Percentiles rank a stretch among this genome's conserved stretches.
Conservation (phyloP, 2,329 filamentous ascomycete species). For the Beauveria asiatica region DNA sequence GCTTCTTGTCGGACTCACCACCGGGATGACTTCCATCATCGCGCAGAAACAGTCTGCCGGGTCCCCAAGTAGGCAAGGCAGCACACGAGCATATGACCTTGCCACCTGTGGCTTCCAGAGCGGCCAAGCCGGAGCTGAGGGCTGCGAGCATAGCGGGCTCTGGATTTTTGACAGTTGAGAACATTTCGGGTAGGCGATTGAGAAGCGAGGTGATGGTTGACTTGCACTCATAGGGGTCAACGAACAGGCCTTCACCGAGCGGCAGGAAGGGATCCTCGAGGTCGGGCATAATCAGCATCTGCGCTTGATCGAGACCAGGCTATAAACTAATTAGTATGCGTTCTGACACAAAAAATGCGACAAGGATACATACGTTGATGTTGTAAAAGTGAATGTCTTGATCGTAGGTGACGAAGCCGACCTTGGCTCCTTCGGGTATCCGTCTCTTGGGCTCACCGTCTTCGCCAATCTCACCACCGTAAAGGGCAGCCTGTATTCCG, state of each 20-base stretch:
- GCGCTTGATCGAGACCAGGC: slow-evolving; percentile 72
- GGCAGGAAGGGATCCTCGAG: slow-evolving; percentile 95
- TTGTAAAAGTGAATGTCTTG: slow-evolving; percentile 98
- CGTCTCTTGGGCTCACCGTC: slow-evolving; percentile 44
- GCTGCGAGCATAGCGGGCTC: slow-evolving; percentile 82
- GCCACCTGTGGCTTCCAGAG: slow-evolving; percentile 77
- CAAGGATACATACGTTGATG: slow-evolving; percentile 55
- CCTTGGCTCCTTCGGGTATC: slow-evolving; percentile 71
- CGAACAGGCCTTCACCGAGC: slow-evolving; percentile 83
- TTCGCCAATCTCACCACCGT: slow-evolving; percentile 55
- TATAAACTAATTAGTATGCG: slow-evolving; percentile 25
- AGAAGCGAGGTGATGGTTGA: slow-evolving; percentile 83
- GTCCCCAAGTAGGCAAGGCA: slow-evolving; percentile 85
- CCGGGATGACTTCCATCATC: slow-evolving; percentile 82
- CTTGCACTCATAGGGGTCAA: slow-evolving; percentile 87
- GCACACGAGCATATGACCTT: slow-evolving; percentile 85
- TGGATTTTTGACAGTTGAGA: slow-evolving; percentile 78
- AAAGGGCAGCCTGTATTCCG: slow-evolving; percentile 77
- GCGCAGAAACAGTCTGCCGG: slow-evolving; percentile 73
- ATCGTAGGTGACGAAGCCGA: slow-evolving; percentile 94
- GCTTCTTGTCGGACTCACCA: slow-evolving; percentile 84
- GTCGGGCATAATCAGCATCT: slow-evolving; percentile 98
- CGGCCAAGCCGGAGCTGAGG: slow-evolving; percentile 74
- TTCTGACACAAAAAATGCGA: not conserved
- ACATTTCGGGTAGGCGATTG: slow-evolving; percentile 73